phyloP scores from a whole-genome alignment of 2,329 filamentous ascomycete species.

The Neonectria coccinea region DNA sequence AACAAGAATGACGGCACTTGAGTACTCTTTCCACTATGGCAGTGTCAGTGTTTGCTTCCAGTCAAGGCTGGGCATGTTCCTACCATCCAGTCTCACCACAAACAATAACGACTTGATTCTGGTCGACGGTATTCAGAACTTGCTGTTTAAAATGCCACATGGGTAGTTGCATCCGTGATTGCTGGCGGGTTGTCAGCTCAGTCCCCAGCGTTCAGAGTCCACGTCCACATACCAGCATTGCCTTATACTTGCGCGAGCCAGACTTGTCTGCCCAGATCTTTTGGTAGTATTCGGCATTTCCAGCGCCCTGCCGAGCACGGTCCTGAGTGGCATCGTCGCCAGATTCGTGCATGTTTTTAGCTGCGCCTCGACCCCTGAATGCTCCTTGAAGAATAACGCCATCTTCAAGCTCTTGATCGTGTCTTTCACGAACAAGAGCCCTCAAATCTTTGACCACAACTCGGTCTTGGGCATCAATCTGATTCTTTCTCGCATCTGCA shows the following conservation, averaged over 20 bases:
- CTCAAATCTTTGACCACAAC: conserved; percentile 75
- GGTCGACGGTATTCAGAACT: conserved; percentile 81
- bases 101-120: conserved; percentile 88
- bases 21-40: conserved; percentile 85
- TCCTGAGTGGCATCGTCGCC: conserved; percentile 62
- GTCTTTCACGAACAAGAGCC: conserved; percentile 74
- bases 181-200: conserved; percentile 45
- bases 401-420: conserved; percentile 77
- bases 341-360: conserved; percentile 60
- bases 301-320: conserved; percentile 53
- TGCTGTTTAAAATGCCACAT: conserved; percentile 88
- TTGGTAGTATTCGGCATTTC: conserved; percentile 63
- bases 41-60: conserved; percentile 36
- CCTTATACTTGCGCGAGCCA: conserved; percentile 72
- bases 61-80: not conserved
- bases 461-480: conserved; percentile 78
- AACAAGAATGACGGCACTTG: conserved; percentile 95
- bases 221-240: conserved; percentile 74
- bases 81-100: conserved; percentile 95
- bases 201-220: not conserved
- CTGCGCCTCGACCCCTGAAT: conserved; percentile 71
- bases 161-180: conserved; percentile 81
- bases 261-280: conserved; percentile 71
- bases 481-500: conserved; percentile 74
- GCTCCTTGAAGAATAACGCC: conserved; percentile 82